Evolutionary conservation across 768 basidiomycete genomes (phyloP).

Genomic region (Suillus weaverae): DNA sequence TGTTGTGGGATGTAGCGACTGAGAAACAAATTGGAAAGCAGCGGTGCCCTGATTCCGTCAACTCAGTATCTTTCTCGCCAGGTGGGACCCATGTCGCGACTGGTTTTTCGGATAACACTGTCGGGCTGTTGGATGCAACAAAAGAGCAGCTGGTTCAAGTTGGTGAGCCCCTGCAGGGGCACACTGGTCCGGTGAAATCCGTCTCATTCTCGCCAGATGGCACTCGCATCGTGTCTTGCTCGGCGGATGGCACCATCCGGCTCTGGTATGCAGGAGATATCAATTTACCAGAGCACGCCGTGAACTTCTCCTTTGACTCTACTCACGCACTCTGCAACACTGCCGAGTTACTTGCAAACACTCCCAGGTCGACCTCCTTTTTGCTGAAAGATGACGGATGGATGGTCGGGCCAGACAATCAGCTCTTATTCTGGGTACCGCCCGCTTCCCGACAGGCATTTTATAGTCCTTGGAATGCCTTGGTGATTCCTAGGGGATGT

Average conservation of each 20-base stretch:
- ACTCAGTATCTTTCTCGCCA: slow-evolving; percentile 8
- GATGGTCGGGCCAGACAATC: neutral
- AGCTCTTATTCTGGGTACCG: neutral
- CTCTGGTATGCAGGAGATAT: neutral
- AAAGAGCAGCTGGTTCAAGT: neutral
- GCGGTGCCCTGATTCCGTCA: neutral
- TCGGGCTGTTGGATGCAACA: neutral
- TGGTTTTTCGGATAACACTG: neutral
- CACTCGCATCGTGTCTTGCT: neutral
- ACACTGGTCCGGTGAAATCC: neutral
- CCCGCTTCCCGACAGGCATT: neutral
- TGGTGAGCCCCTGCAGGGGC: neutral
- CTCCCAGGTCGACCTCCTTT: neutral
- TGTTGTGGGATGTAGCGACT: neutral
- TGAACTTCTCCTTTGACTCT: neutral
- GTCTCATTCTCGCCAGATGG: slow-evolving; percentile 2
- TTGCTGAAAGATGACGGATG: neutral
- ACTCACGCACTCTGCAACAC: neutral
- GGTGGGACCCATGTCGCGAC: neutral
- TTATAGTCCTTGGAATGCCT: neutral
- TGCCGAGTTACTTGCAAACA: neutral
- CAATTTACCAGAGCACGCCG: neutral
- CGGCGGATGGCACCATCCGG: neutral
- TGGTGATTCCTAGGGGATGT: neutral
- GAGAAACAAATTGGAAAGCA: neutral